phyloP scores from a whole-genome alignment of 1,284 basidiomycete species.

The Porogramme epimiltina region DNA sequence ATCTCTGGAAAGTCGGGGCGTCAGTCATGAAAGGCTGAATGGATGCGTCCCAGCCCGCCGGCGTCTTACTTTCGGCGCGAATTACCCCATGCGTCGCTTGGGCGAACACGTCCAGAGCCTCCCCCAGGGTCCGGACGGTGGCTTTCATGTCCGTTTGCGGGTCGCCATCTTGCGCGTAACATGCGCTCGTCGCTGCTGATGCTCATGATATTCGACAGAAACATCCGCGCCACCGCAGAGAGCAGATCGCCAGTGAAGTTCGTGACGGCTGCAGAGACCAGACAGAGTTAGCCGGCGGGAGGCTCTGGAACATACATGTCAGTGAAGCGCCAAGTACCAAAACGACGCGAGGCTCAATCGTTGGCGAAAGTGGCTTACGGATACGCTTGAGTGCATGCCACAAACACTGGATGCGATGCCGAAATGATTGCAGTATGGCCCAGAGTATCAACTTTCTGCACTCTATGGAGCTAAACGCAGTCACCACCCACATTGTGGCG shows the following conservation, averaged over 20 bases:
- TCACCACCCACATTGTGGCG: background rate
- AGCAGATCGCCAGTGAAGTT: slow-evolving; percentile 50
- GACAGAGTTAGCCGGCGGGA: slow-evolving; percentile 78
- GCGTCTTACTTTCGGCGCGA: slow-evolving; percentile 47
- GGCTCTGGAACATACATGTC: slow-evolving; percentile 47
- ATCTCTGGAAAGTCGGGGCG: slow-evolving; percentile 54
- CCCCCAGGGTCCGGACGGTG: slow-evolving; percentile 54
- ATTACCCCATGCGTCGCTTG: slow-evolving; percentile 51
- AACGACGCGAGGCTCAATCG: slow-evolving; percentile 34
- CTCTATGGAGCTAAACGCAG: background rate
- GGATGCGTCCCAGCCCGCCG: slow-evolving; percentile 67
- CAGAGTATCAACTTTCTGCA: slow-evolving; percentile 70
- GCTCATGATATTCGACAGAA: slow-evolving; percentile 65
- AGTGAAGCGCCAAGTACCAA: background rate
- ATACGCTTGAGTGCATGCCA: slow-evolving; percentile 66
- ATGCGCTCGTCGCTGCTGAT: slow-evolving; percentile 88
- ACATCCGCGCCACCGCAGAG: slow-evolving; percentile 40
- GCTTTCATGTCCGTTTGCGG: slow-evolving; percentile 54
- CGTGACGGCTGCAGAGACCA: slow-evolving; percentile 49
- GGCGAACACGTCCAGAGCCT: slow-evolving; percentile 67
- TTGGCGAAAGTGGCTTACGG: slow-evolving; percentile 69
- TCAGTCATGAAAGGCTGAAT: background rate
- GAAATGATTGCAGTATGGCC: slow-evolving; percentile 79
- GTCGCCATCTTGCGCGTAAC: slow-evolving; percentile 62
- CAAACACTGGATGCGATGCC: slow-evolving; percentile 64